Evolutionary conservation across 1,284 basidiomycete species (phyloP).

Genomic region (Pseudozyma sp.): DNA sequence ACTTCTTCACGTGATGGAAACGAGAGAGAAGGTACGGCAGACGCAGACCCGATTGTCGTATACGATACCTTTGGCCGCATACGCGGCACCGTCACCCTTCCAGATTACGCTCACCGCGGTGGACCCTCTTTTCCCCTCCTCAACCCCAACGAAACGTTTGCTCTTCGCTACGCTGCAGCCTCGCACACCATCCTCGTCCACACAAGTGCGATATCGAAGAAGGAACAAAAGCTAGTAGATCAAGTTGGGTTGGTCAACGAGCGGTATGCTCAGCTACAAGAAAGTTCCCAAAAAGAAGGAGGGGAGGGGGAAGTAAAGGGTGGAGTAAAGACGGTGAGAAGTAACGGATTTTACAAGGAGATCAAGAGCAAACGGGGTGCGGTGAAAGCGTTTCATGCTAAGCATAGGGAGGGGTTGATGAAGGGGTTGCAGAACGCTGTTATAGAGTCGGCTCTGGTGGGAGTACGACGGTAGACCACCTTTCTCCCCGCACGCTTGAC

Average conservation of each 20-base stretch:
- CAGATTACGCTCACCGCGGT: constrained; percentile 13
- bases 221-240: constrained; percentile 1
- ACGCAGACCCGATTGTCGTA: constrained; percentile 10
- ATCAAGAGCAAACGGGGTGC: neutral
- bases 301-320: neutral
- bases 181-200: neutral
- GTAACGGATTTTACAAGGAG: constrained; percentile 1
- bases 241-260: neutral
- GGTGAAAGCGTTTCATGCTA: neutral
- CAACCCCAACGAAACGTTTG: constrained; percentile 14
- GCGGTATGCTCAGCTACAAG: neutral
- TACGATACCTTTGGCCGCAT: constrained; percentile 41
- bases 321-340: neutral
- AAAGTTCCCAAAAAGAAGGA: neutral
- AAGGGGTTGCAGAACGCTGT: constrained; percentile 23
- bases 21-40: constrained; percentile 2
- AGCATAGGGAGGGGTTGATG: neutral
- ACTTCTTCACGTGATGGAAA: neutral
- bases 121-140: constrained; percentile 27
- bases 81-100: constrained; percentile 8
- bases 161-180: constrained; percentile 1
- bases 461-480: neutral
- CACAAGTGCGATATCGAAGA: neutral
- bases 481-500: too few species aligned
- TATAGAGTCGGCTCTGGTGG: constrained; percentile 11